These are phyloP conservation scores for Marvania coccoides DNA, from an alignment of 139 green algal genomes.

Conservation along the genomic window DNA sequence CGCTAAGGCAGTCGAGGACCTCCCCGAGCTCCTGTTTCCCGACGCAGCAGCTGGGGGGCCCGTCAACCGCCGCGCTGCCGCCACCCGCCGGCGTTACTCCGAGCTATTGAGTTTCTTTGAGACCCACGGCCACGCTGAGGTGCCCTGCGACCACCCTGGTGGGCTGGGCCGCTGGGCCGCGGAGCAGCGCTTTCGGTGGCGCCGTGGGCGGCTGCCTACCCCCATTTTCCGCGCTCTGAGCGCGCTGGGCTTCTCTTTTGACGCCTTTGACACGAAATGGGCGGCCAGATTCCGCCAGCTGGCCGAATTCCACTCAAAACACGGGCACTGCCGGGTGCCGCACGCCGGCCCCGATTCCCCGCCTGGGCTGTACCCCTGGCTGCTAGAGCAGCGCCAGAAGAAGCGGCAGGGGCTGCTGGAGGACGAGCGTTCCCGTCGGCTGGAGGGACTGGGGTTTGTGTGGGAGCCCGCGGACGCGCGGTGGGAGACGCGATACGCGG, in stretches of 20 bases:
- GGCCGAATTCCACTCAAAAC: constrained; percentile 15
- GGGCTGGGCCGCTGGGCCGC: constrained; percentile 14
- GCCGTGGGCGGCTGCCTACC: neutral
- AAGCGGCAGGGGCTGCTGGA: constrained; percentile 5
- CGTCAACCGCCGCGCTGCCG: neutral
- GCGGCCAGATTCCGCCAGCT: constrained; percentile 10
- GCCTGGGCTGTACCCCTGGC: constrained; percentile 10
- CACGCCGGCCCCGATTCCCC: neutral
- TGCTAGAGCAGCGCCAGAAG: constrained; percentile 4
- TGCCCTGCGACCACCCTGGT: neutral
- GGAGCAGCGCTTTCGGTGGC: constrained; percentile 2
- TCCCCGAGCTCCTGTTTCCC: neutral
- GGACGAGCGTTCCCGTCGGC: constrained; percentile 8
- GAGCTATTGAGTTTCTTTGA: neutral
- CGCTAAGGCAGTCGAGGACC: neutral
- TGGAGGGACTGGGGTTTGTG: constrained; percentile 17
- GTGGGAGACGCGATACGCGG: constrained; percentile 5
- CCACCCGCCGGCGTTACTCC: neutral
- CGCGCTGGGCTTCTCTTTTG: neutral
- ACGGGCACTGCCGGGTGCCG: constrained; percentile 17
- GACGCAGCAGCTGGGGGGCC: neutral
- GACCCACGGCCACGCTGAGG: constrained; percentile 8
- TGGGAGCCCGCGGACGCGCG: neutral
- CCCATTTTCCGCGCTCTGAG: neutral
- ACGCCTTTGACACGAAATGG: constrained; percentile 3